Conservation (phyloP, 495 filamentous ascomycete species). For the Haplographium delicatum region DNA sequence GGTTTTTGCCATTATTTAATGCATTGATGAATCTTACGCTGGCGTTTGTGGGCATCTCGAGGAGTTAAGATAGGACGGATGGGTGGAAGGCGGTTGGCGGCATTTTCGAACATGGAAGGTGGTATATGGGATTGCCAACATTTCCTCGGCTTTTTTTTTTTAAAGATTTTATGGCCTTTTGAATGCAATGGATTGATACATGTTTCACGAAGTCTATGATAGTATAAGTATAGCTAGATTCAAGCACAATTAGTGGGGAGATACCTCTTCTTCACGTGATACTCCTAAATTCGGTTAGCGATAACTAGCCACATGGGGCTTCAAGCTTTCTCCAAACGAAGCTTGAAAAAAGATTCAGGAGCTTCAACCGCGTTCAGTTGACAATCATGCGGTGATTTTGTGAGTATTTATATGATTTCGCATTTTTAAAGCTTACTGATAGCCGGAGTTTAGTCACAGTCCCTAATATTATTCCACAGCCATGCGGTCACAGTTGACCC, state of each 20-base stretch:
- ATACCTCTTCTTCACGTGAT: too few species aligned
- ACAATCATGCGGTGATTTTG: slow-evolving; percentile 11
- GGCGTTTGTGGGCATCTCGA: slow-evolving; percentile 1
- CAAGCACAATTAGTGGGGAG: too few species aligned
- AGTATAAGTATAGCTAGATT: too few species aligned
- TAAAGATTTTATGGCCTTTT: too few species aligned
- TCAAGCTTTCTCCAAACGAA: not conserved
- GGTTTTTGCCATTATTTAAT: not conserved
- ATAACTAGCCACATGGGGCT: not conserved
- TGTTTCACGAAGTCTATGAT: too few species aligned
- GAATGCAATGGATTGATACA: too few species aligned
- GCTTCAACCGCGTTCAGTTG: slow-evolving; percentile 11
- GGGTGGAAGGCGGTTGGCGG: not conserved
- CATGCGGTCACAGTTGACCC: slow-evolving; percentile 82
- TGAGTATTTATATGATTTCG: slow-evolving; percentile 2
- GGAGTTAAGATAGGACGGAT: not conserved
- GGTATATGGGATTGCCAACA: too few species aligned
- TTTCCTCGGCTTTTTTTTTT: too few species aligned
- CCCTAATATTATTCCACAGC: slow-evolving; percentile 2
- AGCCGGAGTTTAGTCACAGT: not conserved
- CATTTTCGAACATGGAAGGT: too few species aligned
- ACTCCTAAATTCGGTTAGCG: not conserved
- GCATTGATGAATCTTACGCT: not conserved
- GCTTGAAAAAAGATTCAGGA: slow-evolving; percentile 9
- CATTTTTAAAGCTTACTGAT: too few species aligned